Conservation (phyloP, 1,284 basidiomycete species). For the Ganoderma meredithae region DNA sequence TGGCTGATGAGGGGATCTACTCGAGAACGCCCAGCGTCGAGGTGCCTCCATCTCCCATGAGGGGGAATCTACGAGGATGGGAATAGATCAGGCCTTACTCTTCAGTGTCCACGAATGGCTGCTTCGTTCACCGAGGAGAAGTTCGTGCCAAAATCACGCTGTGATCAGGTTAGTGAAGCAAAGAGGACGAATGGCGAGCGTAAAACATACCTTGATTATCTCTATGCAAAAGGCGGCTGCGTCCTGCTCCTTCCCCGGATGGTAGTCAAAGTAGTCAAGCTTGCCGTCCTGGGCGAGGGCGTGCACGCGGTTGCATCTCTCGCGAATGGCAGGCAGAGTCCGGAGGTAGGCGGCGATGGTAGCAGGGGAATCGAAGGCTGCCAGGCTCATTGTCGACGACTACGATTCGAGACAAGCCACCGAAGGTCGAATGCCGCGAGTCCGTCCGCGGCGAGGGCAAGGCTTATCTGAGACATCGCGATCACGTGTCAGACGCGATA, state of each 20-base stretch:
- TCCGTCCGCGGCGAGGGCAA: no score
- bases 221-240: conserved; percentile 84
- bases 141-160: conserved; percentile 86
- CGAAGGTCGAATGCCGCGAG: no score
- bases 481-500: conserved; percentile 5
- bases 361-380: conserved; percentile 36
- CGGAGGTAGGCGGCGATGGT: conserved; percentile 78
- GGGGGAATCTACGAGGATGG: conserved; percentile 72
- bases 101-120: background rate
- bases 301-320: conserved; percentile 83
- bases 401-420: background rate
- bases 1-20: conserved; percentile 64
- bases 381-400: conserved; percentile 20
- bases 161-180: background rate
- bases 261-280: conserved; percentile 88
- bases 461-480: background rate
- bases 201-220: conserved; percentile 74
- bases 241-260: conserved; percentile 74
- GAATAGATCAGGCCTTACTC: background rate
- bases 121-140: conserved; percentile 62
- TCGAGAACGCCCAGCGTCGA: conserved; percentile 73
- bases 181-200: no score
- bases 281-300: conserved; percentile 76
- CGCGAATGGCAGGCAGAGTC: conserved; percentile 87
- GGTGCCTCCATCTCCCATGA: conserved; percentile 92